Evolutionary conservation across 129 eudicot species (phyloP).

Genomic region (Flaveria brownii): DNA sequence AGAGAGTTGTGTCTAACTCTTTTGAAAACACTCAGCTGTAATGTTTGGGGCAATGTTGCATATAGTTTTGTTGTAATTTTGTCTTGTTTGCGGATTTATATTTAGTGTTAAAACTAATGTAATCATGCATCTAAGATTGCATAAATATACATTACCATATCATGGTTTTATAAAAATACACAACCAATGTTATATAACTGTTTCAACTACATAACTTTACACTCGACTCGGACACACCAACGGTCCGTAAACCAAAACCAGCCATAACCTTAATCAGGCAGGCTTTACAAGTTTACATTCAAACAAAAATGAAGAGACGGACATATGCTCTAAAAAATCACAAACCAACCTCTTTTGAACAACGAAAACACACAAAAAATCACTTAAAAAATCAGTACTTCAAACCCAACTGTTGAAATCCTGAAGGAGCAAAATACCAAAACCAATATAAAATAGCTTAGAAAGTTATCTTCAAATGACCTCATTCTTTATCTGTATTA

Average conservation of each 20-base stretch:
- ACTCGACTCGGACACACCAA: conserved; percentile 28
- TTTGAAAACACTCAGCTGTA: no score
- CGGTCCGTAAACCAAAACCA: conserved; percentile 30
- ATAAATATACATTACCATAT: not conserved
- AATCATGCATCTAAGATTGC: not conserved
- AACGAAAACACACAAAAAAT: not conserved
- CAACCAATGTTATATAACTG: conserved; percentile 22
- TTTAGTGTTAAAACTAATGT: not conserved
- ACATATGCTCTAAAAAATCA: conserved; percentile 10
- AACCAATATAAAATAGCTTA: conserved; percentile 4
- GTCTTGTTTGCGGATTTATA: no score
- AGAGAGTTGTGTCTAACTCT: no score
- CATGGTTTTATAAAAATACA: conserved; percentile 4
- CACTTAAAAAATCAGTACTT: not conserved
- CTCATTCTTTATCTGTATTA: conserved; percentile 16
- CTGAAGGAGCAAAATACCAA: conserved; percentile 1
- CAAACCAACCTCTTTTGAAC: conserved; percentile 8
- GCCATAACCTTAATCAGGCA: conserved; percentile 8
- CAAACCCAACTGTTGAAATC: not conserved
- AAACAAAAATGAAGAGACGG: conserved; percentile 23
- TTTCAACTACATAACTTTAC: conserved; percentile 38
- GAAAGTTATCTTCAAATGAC: not conserved
- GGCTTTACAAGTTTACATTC: conserved; percentile 13
- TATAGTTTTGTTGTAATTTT: no score
- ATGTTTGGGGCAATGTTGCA: no score